Evolutionary conservation across 768 basidiomycete species (phyloP).

Genomic region (Pholiota microspora): DNA sequence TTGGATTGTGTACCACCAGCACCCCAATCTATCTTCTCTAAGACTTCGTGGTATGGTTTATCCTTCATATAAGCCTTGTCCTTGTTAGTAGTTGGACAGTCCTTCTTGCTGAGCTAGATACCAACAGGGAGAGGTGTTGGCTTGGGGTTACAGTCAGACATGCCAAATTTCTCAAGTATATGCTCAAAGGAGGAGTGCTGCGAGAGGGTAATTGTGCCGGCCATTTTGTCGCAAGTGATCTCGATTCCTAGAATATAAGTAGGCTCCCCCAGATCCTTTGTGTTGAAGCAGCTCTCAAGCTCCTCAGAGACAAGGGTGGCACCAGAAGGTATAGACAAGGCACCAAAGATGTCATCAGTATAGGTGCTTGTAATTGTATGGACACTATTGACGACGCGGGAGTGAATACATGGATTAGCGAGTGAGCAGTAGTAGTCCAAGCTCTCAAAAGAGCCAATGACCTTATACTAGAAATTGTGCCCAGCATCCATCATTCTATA

Average conservation of each 20-base stretch:
- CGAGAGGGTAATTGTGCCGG: too few relatives aligned
- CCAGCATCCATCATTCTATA: not conserved
- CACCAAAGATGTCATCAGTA: slow-evolving; percentile 19
- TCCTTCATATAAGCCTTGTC: slow-evolving; percentile 2
- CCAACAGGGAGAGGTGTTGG: slow-evolving; percentile 10
- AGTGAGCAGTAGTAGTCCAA: not conserved
- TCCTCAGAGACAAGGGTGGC: slow-evolving; percentile 5
- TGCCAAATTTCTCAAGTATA: slow-evolving; percentile 7
- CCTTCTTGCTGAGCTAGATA: not conserved
- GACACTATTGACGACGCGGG: slow-evolving; percentile 7
- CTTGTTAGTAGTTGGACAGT: not conserved
- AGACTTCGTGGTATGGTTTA: slow-evolving; percentile 5
- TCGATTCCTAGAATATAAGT: slow-evolving; percentile 8
- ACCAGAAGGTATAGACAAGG: slow-evolving; percentile 4
- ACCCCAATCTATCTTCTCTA: slow-evolving; percentile 23
- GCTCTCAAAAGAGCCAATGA: not conserved
- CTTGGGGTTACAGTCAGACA: slow-evolving; percentile 10
- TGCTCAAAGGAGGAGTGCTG: not conserved
- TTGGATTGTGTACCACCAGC: slow-evolving; percentile 21
- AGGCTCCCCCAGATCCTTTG: slow-evolving; percentile 4
- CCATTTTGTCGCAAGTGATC: too few relatives aligned
- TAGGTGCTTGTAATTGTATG: too few relatives aligned
- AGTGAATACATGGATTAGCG: slow-evolving; percentile 7
- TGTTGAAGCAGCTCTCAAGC: slow-evolving; percentile 3
- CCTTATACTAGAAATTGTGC: too few relatives aligned